Percentiles rank a stretch among this genome's conserved stretches.
These are phyloP conservation scores for Solanum hybrid DNA, from an alignment of 305 asterid genomes.

Conservation along the genomic window DNA sequence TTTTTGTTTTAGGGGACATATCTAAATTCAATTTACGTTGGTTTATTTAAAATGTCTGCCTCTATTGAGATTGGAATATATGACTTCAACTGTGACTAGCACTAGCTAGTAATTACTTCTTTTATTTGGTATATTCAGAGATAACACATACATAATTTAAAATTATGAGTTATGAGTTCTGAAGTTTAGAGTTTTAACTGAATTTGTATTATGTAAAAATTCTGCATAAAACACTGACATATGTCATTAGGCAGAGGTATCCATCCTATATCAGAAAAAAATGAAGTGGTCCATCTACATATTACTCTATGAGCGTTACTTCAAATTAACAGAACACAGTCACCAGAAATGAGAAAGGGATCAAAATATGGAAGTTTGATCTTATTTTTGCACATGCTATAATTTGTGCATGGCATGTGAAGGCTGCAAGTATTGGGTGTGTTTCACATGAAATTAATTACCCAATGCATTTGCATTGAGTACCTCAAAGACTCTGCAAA, in stretches of 20 bases:
- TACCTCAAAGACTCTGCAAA: neutral
- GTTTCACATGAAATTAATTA: neutral
- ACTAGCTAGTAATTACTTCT: neutral
- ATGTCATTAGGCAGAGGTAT: neutral
- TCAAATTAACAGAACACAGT: neutral
- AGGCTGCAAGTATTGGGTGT: neutral
- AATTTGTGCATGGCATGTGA: neutral
- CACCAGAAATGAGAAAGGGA: neutral
- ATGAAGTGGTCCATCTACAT: neutral
- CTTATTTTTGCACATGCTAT: neutral
- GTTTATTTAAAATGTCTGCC: neutral
- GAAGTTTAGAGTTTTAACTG: neutral
- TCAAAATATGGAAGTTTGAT: neutral
- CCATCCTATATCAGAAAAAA: neutral
- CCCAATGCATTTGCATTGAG: neutral
- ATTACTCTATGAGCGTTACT: neutral
- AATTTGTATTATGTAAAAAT: neutral
- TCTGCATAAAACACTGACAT: neutral
- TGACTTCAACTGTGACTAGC: neutral
- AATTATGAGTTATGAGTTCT: neutral
- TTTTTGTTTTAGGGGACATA: neutral
- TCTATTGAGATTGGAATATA: neutral
- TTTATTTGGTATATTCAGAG: neutral
- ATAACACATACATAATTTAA: neutral
- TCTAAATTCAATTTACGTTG: neutral